These are phyloP conservation scores for Camellia granthamiana DNA, from an alignment of 148 eudicot species.

Conservation along the genomic window DNA sequence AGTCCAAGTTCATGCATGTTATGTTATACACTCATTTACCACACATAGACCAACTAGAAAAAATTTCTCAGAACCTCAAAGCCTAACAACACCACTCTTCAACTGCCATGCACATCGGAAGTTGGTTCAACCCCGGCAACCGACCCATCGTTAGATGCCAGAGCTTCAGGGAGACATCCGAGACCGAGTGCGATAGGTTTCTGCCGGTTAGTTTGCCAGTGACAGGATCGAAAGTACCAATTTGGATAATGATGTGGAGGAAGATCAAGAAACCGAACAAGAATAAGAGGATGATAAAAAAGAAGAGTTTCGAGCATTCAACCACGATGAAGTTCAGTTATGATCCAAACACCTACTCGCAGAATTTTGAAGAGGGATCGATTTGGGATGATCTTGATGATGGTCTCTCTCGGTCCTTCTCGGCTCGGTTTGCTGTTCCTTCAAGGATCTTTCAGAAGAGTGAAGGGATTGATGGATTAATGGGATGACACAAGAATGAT, in stretches of 20 bases:
- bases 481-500: too few relatives aligned
- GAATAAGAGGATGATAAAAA: background rate
- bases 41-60: background rate
- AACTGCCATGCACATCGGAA: constrained; percentile 28
- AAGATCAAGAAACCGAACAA: constrained; percentile 47
- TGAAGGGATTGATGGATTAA: background rate
- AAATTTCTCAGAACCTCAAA: background rate
- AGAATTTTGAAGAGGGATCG: constrained; percentile 50
- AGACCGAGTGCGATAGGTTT: background rate
- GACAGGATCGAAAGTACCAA: constrained; percentile 25
- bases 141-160: constrained; percentile 14
- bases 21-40: background rate
- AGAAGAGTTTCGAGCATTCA: constrained; percentile 23
- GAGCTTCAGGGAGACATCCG: constrained; percentile 20
- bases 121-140: constrained; percentile 28
- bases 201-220: constrained; percentile 5
- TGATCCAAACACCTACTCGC: constrained; percentile 45
- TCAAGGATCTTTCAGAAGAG: constrained; percentile 16
- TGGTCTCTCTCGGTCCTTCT: constrained; percentile 46
- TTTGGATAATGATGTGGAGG: constrained; percentile 45
- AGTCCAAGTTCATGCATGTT: background rate
- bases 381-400: constrained; percentile 34
- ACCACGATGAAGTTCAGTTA: constrained; percentile 17
- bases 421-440: constrained; percentile 59
- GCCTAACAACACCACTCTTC: background rate